Percentiles rank a stretch among this genome's conserved stretches.
Conservation (phyloP, 805 yeast genomes). For the Starmerella roubikii region DNA sequence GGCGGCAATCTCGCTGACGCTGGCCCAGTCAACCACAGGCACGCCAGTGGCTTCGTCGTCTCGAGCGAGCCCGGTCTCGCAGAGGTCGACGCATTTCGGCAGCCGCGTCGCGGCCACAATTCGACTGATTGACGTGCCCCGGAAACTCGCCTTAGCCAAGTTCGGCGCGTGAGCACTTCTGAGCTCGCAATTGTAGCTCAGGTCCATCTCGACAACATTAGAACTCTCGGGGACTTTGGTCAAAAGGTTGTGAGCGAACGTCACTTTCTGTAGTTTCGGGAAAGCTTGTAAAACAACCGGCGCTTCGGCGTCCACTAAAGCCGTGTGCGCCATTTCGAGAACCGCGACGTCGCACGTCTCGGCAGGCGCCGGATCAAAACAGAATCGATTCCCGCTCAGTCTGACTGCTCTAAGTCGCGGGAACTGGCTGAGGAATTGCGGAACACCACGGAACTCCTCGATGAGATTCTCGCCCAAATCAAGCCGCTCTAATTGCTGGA, state of each 20-base stretch:
- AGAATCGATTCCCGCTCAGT: conserved; percentile 33
- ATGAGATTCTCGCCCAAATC: conserved; percentile 53
- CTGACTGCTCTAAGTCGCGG: conserved; percentile 30
- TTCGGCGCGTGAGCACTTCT: neutral
- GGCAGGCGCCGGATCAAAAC: conserved; percentile 3
- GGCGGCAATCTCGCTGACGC: conserved; percentile 22
- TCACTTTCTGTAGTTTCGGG: conserved; percentile 9
- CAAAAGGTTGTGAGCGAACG: conserved; percentile 29
- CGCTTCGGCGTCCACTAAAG: conserved; percentile 1
- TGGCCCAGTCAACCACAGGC: conserved; percentile 3
- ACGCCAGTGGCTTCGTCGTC: neutral
- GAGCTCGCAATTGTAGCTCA: conserved; percentile 28
- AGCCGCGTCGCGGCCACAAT: neutral
- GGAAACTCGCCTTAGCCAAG: neutral
- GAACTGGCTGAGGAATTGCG: conserved; percentile 28
- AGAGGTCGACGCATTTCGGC: neutral
- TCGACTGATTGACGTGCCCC: neutral
- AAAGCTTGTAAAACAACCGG: conserved; percentile 2
- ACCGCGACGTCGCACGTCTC: conserved; percentile 11
- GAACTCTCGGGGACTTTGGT: conserved; percentile 22
- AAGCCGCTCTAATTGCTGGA: conserved; percentile 25
- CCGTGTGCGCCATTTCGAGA: conserved; percentile 30
- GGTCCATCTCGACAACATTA: conserved; percentile 22
- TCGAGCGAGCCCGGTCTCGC: neutral
- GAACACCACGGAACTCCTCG: conserved; percentile 29